Conservation (phyloP, 208 protist species). For the Trypanosoma rangeli region DNA sequence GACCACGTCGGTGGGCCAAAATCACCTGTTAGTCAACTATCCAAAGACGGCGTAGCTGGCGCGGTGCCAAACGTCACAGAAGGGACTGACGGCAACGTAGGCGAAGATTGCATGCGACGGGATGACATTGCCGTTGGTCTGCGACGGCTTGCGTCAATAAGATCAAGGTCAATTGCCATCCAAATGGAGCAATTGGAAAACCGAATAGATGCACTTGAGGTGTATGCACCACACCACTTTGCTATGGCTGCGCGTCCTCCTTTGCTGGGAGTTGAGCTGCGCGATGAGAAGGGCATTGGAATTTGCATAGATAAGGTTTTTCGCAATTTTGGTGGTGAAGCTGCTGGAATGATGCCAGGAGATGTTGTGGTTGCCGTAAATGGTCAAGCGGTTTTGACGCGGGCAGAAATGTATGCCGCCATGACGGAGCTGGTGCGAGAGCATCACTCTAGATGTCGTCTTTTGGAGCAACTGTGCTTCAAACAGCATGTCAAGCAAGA, state of each 20-base stretch:
- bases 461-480: slow-evolving; percentile 34
- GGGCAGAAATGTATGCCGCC: slow-evolving; percentile 58
- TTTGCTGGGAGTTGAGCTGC: slow-evolving; percentile 57
- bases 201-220: slow-evolving; percentile 58
- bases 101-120: background rate
- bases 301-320: slow-evolving; percentile 56
- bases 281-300: slow-evolving; percentile 36
- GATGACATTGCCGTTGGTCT: background rate
- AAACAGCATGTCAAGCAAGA: slow-evolving; percentile 4
- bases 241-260: slow-evolving; percentile 50
- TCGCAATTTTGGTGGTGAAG: slow-evolving; percentile 40
- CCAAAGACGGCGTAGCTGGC: background rate
- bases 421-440: slow-evolving; percentile 43
- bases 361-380: slow-evolving; percentile 60
- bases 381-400: slow-evolving; percentile 32
- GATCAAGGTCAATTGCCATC: background rate
- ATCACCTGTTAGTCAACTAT: background rate
- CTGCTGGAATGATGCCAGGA: slow-evolving; percentile 43
- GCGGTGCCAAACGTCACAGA: background rate
- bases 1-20: background rate
- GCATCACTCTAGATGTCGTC: slow-evolving; percentile 45
- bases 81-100: background rate
- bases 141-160: background rate
- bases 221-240: slow-evolving; percentile 62
- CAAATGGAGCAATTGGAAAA: slow-evolving; percentile 26